These are phyloP conservation scores for Globisporangium mamillatum DNA, from an alignment of 352 stramenopile genomes.

Conservation along the genomic window DNA sequence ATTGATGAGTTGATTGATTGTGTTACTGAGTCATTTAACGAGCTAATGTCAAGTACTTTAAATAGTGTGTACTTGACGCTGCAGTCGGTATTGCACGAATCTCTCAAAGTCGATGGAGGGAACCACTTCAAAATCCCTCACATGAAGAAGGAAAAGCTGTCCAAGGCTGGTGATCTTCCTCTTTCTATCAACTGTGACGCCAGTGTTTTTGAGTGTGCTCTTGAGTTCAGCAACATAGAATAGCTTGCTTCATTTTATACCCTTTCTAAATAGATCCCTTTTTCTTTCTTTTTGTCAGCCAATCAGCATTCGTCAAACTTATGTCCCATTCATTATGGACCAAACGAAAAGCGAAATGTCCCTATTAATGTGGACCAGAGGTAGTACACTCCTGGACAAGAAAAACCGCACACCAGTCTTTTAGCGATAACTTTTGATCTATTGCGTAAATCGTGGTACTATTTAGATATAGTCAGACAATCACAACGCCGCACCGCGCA, in stretches of 20 bases:
- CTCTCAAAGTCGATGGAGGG: background rate
- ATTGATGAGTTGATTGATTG: slow-evolving; percentile 4
- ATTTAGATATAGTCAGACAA: too few species aligned
- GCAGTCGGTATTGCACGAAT: background rate
- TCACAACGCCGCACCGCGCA: too few species aligned
- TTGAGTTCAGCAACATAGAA: background rate
- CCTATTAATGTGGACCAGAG: slow-evolving; percentile 4
- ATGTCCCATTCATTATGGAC: slow-evolving; percentile 1
- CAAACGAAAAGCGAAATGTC: slow-evolving; percentile 3
- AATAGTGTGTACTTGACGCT: background rate
- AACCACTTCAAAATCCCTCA: background rate
- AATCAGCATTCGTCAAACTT: background rate
- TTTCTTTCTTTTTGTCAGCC: slow-evolving; percentile 1
- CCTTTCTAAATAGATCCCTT: background rate
- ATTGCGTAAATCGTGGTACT: too few species aligned
- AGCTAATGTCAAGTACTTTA: background rate
- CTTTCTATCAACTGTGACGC: background rate
- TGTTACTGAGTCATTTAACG: background rate
- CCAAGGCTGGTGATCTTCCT: background rate
- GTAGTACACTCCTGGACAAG: background rate
- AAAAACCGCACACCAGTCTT: too few species aligned
- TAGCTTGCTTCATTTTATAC: slow-evolving; percentile 4
- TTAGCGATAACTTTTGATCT: too few species aligned
- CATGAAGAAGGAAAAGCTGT: background rate
- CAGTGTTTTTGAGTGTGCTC: slow-evolving; percentile 1